These are phyloP conservation scores for Taxawa tesnikishii DNA, from an alignment of 2,329 filamentous ascomycete species.

Conservation along the genomic window DNA sequence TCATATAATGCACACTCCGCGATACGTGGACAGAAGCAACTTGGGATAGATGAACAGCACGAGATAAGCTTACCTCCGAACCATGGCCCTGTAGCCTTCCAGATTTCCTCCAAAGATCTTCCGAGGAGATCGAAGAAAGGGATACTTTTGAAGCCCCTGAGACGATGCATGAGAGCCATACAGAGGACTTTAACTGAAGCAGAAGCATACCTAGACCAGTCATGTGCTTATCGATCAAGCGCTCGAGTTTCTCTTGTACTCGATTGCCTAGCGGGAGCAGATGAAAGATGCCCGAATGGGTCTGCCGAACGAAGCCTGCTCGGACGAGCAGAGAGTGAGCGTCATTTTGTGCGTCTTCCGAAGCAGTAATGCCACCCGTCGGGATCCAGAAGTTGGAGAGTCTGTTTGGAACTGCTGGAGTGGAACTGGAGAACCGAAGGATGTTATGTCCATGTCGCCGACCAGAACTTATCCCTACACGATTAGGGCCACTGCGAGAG, in stretches of 20 bases:
- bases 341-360: conserved; percentile 34
- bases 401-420: too few species aligned
- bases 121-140: conserved; percentile 74
- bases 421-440: too few species aligned
- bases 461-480: too few species aligned
- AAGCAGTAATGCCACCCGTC: conserved; percentile 52
- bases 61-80: conserved; percentile 58
- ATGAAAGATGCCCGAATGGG: conserved; percentile 85
- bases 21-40: too few species aligned
- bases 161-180: neutral
- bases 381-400: conserved; percentile 59
- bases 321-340: conserved; percentile 31
- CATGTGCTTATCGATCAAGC: conserved; percentile 85
- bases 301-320: conserved; percentile 39
- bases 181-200: too few species aligned
- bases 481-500: too few species aligned
- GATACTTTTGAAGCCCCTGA: conserved; percentile 67
- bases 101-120: conserved; percentile 70
- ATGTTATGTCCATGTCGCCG: too few species aligned
- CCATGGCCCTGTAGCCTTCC: conserved; percentile 63
- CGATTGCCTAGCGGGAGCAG: conserved; percentile 75
- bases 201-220: conserved; percentile 45
- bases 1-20: too few species aligned
- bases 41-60: too few species aligned
- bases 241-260: conserved; percentile 80